Conservation (phyloP, 2,329 filamentous ascomycete species). For the Sporothrix pseudoabietina region DNA sequence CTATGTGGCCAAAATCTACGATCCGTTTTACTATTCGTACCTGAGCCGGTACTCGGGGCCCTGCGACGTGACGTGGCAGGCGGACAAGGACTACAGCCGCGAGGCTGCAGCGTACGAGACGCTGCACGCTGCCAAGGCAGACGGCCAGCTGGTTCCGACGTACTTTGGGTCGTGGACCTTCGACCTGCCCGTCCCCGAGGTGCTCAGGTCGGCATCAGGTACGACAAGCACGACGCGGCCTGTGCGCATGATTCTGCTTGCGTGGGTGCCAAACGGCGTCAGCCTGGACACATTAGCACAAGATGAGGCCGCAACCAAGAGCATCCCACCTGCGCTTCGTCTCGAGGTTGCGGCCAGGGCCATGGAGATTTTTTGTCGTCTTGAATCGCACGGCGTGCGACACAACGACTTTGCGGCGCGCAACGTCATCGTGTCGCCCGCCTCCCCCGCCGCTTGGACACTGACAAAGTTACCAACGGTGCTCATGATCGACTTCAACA, state of each 20-base stretch:
- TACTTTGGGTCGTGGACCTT: conserved; percentile 32
- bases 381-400: conserved; percentile 19
- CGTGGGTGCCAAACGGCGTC: conserved; percentile 17
- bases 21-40: conserved; percentile 25
- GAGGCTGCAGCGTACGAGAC: conserved; percentile 64
- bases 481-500: conserved; percentile 20
- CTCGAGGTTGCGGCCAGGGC: conserved; percentile 22
- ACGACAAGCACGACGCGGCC: not conserved
- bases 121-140: conserved; percentile 65
- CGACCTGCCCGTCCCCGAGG: conserved; percentile 24
- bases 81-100: conserved; percentile 24
- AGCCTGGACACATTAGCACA: not conserved
- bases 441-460: not conserved
- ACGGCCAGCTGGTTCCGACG: conserved; percentile 48
- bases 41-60: not conserved
- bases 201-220: not conserved
- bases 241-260: conserved; percentile 29
- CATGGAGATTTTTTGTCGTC: conserved; percentile 6
- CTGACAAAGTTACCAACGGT: not conserved
- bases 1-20: conserved; percentile 30
- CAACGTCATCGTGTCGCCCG: conserved; percentile 21
- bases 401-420: conserved; percentile 26
- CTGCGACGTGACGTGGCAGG: conserved; percentile 6
- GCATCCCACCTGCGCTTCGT: conserved; percentile 1
- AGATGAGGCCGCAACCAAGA: not conserved